Percentiles rank a stretch among this genome's conserved stretches.
These are phyloP conservation scores for Gossypium mustelinum DNA, from an alignment of 345 rosid genomes.

Conservation along the genomic window DNA sequence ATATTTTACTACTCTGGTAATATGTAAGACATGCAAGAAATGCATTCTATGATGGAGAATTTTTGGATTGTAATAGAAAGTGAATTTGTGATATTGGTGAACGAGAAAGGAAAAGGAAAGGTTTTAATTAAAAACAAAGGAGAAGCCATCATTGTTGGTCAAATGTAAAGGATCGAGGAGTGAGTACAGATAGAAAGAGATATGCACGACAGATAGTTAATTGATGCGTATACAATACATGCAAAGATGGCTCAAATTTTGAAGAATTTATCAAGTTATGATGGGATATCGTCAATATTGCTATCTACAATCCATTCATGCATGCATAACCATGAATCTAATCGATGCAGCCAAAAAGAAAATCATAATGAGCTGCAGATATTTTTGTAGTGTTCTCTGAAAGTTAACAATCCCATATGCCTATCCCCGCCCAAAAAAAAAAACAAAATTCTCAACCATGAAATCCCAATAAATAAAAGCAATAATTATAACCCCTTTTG, in stretches of 20 bases:
- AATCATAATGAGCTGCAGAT: constrained; percentile 28
- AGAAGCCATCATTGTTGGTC: constrained; percentile 29
- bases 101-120: background rate
- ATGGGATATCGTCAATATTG: background rate
- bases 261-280: constrained; percentile 22
- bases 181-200: constrained; percentile 12
- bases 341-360: background rate
- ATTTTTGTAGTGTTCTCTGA: constrained; percentile 29
- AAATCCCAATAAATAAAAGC: constrained; percentile 8
- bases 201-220: constrained; percentile 18
- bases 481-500: constrained; percentile 2
- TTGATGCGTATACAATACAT: constrained; percentile 29
- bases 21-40: too few species aligned
- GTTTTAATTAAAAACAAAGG: constrained; percentile 16
- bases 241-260: constrained; percentile 32
- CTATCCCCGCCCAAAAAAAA: background rate
- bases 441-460: background rate
- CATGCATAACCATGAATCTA: constrained; percentile 21
- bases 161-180: constrained; percentile 21
- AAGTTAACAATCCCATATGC: constrained; percentile 1
- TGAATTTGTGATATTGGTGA: background rate
- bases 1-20: too few species aligned
- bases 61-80: background rate
- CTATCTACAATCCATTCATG: constrained; percentile 16
- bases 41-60: too few species aligned